Base-by-base conservation (phyloP, 805 yeast species). In the Priceomyces carsonii region DNA sequence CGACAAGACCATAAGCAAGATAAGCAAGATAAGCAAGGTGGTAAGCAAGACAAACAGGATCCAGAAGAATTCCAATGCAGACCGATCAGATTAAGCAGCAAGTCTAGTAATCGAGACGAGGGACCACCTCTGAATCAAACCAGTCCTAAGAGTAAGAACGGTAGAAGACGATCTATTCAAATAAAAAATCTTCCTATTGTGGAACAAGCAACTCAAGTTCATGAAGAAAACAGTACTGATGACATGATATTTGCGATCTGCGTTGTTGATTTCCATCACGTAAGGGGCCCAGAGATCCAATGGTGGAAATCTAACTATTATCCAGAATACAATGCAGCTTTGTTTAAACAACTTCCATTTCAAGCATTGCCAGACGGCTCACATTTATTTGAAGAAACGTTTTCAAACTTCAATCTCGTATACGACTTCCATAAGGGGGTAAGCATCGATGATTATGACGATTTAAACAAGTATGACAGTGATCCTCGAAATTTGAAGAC, bases 331-430 rank as follows among this genome's bases (percentile, higher is more conserved):
- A 47, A 55, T 22, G 62, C 62, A 15, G 59, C 63, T 26, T 62
- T 84, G 13, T 93, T 96, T 90, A 89, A 93, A 8, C 80, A 82
- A 51, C 61, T 93, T 26, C 95, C 99, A 3, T 93, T 93, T 53
- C 97, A 90, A 55, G 95, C 96, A 1, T 65, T 93, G 15, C 98
- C 99, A 0, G 99, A 93, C 61, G 98, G 98, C 4, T 82, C 95
- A 2, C 99, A 93, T 57, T 72, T 90, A 15, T 91, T 82, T 54
- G 95, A 89, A 55, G 98, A 93, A 58, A 89, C 95, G 1, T 88
- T 90, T 53, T 82, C 95, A 16, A 87, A 87, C 54, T 91, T 91
- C 62, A 90, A 95, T 16, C 64, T 91, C 28, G 73, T 84, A 5
- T 85, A 79, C 53, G 88, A 88, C 55, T 79, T 77, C 34, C 61